These are phyloP conservation scores for Arthrobotrys iridis DNA, from an alignment of 2,329 filamentous ascomycete species.

Conservation along the genomic window DNA sequence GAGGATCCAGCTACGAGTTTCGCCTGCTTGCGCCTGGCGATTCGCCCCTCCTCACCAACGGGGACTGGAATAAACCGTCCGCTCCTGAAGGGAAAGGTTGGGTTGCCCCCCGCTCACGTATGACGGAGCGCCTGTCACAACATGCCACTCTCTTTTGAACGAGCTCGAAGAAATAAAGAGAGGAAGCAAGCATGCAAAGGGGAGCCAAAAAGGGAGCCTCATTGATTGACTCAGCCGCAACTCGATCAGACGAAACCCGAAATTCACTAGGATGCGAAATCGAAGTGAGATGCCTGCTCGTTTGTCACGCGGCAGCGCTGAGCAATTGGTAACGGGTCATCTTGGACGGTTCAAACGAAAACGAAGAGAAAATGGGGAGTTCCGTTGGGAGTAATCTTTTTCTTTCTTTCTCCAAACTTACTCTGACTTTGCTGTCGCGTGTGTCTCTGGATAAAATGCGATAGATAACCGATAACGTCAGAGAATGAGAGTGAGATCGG, in stretches of 20 bases:
- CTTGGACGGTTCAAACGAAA: not conserved
- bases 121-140: constrained; percentile 53
- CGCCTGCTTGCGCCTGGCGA: constrained; percentile 38
- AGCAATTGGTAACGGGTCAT: constrained; percentile 16
- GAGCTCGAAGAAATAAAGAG: constrained; percentile 22
- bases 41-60: constrained; percentile 30
- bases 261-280: constrained; percentile 18
- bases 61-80: constrained; percentile 19
- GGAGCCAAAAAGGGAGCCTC: constrained; percentile 28
- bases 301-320: constrained; percentile 33
- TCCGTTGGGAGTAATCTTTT: constrained; percentile 10
- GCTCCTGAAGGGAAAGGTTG: constrained; percentile 30
- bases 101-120: constrained; percentile 17
- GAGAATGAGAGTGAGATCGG: constrained; percentile 22
- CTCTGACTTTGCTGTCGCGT: constrained; percentile 2
- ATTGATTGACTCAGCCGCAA: constrained; percentile 53
- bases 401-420: constrained; percentile 27
- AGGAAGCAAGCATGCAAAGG: constrained; percentile 6
- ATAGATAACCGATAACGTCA: constrained; percentile 9
- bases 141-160: constrained; percentile 19
- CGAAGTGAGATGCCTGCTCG: constrained; percentile 32
- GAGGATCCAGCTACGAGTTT: constrained; percentile 44
- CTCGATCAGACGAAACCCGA: constrained; percentile 19
- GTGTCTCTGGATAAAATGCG: constrained; percentile 7
- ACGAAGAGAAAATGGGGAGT: constrained; percentile 5